Base-by-base conservation (phyloP, 1,284 basidiomycete genomes). In the Tylopilus sp. region DNA sequence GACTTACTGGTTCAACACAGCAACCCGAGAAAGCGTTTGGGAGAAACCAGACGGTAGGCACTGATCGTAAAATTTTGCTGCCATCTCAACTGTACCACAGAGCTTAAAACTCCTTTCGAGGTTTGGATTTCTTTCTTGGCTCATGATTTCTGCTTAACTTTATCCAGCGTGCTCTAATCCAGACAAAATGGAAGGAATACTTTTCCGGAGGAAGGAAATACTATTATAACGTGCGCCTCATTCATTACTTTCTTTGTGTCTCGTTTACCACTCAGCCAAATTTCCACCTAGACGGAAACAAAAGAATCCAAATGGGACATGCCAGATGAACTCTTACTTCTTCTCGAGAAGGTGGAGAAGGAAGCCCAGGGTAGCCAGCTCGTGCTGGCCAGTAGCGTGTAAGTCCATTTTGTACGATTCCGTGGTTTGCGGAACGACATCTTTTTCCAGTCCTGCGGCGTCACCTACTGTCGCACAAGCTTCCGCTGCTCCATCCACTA, bases 261-360 rank as follows among this genome's bases (percentile, higher is more conserved):
- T 35, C 21, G 20, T 10, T 29, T n/a, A 17, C 4, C 11, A 15
- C 34, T 50, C 12, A 53, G 29, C 24, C 2, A 40, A 33, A 26
- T 33, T 40, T 35, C 20, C 36, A 6, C 47, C 2, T 52, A 91
- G 88, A 88, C 85, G 28, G 84, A 87, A 44, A 77, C 81, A 17
- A 91, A 90, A 58, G 86, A 90, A 65, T 92, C 90, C n/a, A 92
- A 94, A 75, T 97, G 94, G 94, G 89, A 94, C 55, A 88, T 94
- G 80, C 94, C 94, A 18, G 83, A 90, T 48, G 92, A 95, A 61
- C 78, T 96, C 26, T 70, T 86, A 20, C 75, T 88, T 21, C 70
- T 94, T 15, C 76, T 93, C 44, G 87, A 91, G 64, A 85, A 86
- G 61, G 85, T 94, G 2, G 90, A 91, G 66, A 86, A 86, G 59